Evolutionary conservation across 129 eudicot species (phyloP), one percentile per base, ranked within the genome.

Genomic region (Mikania micrantha): DNA sequence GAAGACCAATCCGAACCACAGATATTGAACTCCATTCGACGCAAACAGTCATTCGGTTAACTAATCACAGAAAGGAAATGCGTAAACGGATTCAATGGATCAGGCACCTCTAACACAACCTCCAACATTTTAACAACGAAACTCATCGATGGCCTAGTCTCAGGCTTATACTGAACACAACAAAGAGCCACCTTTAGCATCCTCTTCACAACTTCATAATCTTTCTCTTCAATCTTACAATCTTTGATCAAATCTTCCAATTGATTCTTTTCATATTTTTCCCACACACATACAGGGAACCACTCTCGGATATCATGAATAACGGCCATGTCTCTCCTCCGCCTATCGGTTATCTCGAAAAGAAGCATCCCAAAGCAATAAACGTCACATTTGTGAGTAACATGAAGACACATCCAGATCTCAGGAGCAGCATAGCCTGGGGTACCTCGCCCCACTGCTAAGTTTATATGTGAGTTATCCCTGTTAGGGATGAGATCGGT

Each of bases 51-150:
- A 64, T 7, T 25, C 13, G 15, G 20, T 39, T 73, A 64, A 19
- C 4, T 17, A 40, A 10, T 54, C 72, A 56, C 56, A 0, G 66
- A 41, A 25, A 74, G 17, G n/a, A 64, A 7, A 53, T 74, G 7
- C 10, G 65, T 9, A 25, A 73, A 64, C 0, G 64, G 64, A 44
- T 71, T 71, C 3, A 60, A 29, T 41, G 62, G 11, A 25, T 60
- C 49, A n/a, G 78, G 78, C 9, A 76, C 74, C 49, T 22, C 69
- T 53, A 75, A 25, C 10, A 27, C 79, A 9, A 74, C 79, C 44
- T 75, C 79, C 69, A 75, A 67, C 79, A 75, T 75, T 49, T 75
- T 75, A 62, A n/a, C n/a, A n/a, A n/a, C n/a, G n/a, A n/a, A n/a
- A n/a, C n/a, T n/a, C n/a, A n/a, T n/a, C n/a, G n/a, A n/a, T n/a